Conservation (phyloP, 805 yeast genomes). For the Candida andamanensis region DNA sequence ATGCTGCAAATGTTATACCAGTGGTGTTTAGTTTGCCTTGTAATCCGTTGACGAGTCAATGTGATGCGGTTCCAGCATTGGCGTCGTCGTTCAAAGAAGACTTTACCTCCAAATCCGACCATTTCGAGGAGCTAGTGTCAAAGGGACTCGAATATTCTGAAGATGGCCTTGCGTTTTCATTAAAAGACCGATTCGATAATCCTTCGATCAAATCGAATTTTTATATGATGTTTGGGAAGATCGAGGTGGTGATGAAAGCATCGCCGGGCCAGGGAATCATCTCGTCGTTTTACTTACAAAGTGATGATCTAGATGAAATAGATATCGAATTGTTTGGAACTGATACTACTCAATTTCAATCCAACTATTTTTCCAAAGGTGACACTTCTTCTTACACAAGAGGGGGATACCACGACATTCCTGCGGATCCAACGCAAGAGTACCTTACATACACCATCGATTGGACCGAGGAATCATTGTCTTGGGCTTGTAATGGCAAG, state of each 20-base stretch:
- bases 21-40: slow-evolving; percentile 12
- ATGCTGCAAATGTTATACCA: slow-evolving; percentile 5
- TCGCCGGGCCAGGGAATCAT: slow-evolving; percentile 77
- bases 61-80: slow-evolving; percentile 27
- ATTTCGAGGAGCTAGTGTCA: slow-evolving; percentile 15
- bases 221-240: slow-evolving; percentile 84
- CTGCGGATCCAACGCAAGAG: slow-evolving; percentile 46
- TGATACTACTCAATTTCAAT: slow-evolving; percentile 67
- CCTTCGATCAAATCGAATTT: slow-evolving; percentile 75
- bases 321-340: slow-evolving; percentile 88
- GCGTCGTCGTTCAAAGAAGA: slow-evolving; percentile 25
- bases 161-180: slow-evolving; percentile 59
- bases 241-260: slow-evolving; percentile 66
- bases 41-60: slow-evolving; percentile 22
- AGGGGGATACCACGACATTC: slow-evolving; percentile 63
- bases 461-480: slow-evolving; percentile 64
- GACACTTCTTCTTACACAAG: slow-evolving; percentile 71
- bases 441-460: slow-evolving; percentile 80
- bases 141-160: slow-evolving; percentile 31
- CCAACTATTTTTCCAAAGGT: slow-evolving; percentile 81
- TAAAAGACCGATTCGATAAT: slow-evolving; percentile 63
- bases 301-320: slow-evolving; percentile 84
- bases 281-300: slow-evolving; percentile 74
- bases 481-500: slow-evolving; percentile 71
- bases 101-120: slow-evolving; percentile 17